Evolutionary conservation across 108 stramenopile genomes (phyloP).

Genomic region (Nitzschia sp.): DNA sequence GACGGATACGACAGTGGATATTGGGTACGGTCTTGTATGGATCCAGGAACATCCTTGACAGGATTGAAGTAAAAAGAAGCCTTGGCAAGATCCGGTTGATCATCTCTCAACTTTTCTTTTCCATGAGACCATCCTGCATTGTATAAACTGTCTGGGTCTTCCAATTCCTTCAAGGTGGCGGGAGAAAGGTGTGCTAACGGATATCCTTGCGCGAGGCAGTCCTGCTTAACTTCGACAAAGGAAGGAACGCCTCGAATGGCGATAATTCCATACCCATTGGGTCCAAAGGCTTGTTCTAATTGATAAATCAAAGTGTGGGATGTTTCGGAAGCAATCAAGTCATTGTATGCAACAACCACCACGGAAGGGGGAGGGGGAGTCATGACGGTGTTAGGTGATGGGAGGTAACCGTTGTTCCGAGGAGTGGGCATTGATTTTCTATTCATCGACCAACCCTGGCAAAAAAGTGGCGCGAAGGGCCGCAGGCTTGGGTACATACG

Average conservation of each 20-base stretch:
- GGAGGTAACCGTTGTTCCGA: too few species aligned
- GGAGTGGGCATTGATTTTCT: too few species aligned
- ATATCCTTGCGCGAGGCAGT: conserved; percentile 72
- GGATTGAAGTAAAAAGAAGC: conserved; percentile 90
- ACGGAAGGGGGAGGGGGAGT: neutral
- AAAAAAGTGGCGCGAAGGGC: too few species aligned
- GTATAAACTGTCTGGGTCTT: conserved; percentile 71
- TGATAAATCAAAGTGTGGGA: conserved; percentile 25
- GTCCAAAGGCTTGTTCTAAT: conserved; percentile 60
- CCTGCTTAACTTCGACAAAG: conserved; percentile 67
- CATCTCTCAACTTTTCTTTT: conserved; percentile 81
- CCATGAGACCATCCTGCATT: conserved; percentile 92
- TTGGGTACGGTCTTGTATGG: conserved; percentile 60
- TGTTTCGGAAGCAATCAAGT: conserved; percentile 25
- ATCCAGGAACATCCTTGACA: conserved; percentile 74
- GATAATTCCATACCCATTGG: conserved; percentile 51
- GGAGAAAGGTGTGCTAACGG: conserved; percentile 64
- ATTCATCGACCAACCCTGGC: too few species aligned
- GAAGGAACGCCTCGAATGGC: conserved; percentile 81
- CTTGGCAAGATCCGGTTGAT: conserved; percentile 84
- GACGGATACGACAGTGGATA: conserved; percentile 84
- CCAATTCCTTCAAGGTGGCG: conserved; percentile 59
- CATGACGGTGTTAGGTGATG: too few species aligned
- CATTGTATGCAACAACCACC: conserved; percentile 51
- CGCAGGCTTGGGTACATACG: too few species aligned